These are phyloP conservation scores for Lactifluus subvellereus DNA, from an alignment of 768 basidiomycete species.

Conservation along the genomic window DNA sequence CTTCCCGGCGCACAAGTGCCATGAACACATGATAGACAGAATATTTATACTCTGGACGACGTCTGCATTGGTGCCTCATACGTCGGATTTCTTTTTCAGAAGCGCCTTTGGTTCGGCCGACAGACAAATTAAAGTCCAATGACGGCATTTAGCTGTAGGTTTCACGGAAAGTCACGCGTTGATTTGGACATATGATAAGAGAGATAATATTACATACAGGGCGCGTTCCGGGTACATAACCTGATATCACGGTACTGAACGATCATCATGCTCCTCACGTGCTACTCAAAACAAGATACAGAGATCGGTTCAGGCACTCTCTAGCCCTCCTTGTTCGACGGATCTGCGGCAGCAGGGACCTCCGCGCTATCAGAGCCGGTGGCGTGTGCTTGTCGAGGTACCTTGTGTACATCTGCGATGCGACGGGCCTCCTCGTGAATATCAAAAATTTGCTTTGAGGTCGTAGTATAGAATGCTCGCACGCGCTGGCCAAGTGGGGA, in stretches of 20 bases:
- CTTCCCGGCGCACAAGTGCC: no score
- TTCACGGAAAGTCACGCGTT: background rate
- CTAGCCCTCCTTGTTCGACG: background rate
- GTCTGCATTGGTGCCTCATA: background rate
- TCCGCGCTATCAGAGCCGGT: background rate
- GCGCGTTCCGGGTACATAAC: background rate
- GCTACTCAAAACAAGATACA: background rate
- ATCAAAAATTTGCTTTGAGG: conserved; percentile 82
- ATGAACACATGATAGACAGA: background rate
- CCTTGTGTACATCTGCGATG: conserved; percentile 61
- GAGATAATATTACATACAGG: background rate
- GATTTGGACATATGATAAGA: background rate
- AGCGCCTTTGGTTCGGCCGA: conserved; percentile 9
- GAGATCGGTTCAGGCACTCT: background rate
- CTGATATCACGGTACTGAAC: background rate
- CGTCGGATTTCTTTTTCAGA: background rate
- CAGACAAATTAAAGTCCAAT: background rate
- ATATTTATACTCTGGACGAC: background rate
- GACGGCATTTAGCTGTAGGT: no score
- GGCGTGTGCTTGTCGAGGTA: background rate
- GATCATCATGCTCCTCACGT: background rate
- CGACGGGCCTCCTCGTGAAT: conserved; percentile 91
- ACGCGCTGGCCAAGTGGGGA: conserved; percentile 78
- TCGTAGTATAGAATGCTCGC: conserved; percentile 75
- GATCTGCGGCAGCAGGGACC: background rate